phyloP scores from a whole-genome alignment of 2,329 filamentous ascomycete species.

The Sphaerulina populicola region DNA sequence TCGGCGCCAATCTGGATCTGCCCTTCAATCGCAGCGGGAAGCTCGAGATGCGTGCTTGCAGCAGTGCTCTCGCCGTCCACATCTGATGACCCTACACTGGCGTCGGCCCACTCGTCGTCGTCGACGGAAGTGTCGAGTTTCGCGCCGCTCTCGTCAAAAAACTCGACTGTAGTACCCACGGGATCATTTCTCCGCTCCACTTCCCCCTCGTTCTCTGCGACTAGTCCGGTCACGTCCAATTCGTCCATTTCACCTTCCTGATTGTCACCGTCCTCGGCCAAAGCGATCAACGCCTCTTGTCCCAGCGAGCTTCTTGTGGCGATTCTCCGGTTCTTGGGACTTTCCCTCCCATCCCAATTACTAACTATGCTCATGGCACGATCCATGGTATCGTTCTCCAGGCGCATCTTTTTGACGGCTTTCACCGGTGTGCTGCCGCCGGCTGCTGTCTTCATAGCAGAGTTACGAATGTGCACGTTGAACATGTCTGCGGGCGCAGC shows the following conservation, averaged over 20 bases:
- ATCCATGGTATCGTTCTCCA: conserved; percentile 16
- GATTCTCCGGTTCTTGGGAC: conserved; percentile 26
- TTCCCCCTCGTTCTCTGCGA: not conserved
- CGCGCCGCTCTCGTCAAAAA: conserved; percentile 24
- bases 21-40: not conserved
- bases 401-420: conserved; percentile 41
- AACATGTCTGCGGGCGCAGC: conserved; percentile 7
- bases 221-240: conserved; percentile 3
- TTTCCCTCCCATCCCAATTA: conserved; percentile 27
- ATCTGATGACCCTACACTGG: conserved; percentile 8
- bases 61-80: not conserved
- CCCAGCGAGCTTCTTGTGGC: conserved; percentile 23
- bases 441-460: not conserved
- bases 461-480: conserved; percentile 10
- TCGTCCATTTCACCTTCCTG: conserved; percentile 1
- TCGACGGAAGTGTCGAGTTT: conserved; percentile 12
- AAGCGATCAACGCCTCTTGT: conserved; percentile 19
- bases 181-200: conserved; percentile 10
- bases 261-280: conserved; percentile 19
- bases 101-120: conserved; percentile 25
- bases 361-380: conserved; percentile 18
- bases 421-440: conserved; percentile 32
- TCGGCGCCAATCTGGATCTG: not conserved
- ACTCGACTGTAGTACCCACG: conserved; percentile 22
- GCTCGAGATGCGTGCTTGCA: not conserved